Conservation (phyloP, 1,284 basidiomycete species). For the Trametes polyzona region DNA sequence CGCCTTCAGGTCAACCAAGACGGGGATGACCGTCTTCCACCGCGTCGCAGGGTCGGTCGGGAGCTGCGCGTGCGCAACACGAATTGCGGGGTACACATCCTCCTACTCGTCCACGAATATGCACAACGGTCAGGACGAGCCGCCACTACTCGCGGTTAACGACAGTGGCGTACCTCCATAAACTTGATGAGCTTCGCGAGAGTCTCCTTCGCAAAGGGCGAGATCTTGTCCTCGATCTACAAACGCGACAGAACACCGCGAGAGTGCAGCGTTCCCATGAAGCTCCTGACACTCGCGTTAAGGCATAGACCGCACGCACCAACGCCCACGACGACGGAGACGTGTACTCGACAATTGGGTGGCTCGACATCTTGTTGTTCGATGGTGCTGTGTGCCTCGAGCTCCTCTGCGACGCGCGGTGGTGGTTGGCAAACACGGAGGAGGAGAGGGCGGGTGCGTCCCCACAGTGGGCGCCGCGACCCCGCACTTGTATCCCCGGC, state of each 20-base stretch:
- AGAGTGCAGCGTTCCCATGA: not conserved
- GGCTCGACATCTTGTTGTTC: constrained; percentile 50
- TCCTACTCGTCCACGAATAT: constrained; percentile 54
- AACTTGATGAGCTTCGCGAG: constrained; percentile 86
- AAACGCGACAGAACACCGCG: not conserved
- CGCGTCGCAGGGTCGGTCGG: constrained; percentile 76
- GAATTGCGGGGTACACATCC: constrained; percentile 83
- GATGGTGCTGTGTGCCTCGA: not conserved
- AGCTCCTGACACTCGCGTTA: not conserved
- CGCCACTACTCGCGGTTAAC: no score
- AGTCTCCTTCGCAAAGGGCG: constrained; percentile 84
- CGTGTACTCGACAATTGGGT: constrained; percentile 75
- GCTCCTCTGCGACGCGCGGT: not conserved
- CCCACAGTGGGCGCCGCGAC: constrained; percentile 4
- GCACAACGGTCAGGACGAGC: not conserved
- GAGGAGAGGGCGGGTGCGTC: not conserved
- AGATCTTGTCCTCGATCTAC: constrained; percentile 91
- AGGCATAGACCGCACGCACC: constrained; percentile 42
- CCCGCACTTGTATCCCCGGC: constrained; percentile 12
- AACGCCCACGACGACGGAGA: constrained; percentile 84
- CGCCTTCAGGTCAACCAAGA: constrained; percentile 85
- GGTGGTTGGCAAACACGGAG: not conserved
- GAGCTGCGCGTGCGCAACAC: constrained; percentile 83
- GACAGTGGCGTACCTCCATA: constrained; percentile 72
- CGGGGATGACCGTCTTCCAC: constrained; percentile 85